Conservation (phyloP, 1,284 basidiomycete genomes). For the Marasmius sp. region DNA sequence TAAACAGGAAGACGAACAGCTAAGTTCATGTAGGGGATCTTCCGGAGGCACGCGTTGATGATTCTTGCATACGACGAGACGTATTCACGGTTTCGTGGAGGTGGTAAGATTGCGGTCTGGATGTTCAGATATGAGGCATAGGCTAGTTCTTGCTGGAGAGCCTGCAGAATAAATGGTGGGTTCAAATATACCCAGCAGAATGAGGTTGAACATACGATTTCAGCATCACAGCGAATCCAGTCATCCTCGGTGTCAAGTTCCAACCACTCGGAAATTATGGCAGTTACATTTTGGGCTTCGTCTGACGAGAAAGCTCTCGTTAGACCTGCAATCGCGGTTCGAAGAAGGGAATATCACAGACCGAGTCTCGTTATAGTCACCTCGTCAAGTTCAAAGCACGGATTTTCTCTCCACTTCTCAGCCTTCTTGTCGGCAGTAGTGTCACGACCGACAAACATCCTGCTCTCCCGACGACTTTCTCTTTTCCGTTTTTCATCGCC, state of each 20-base stretch:
- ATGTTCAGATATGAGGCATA: conserved; percentile 94
- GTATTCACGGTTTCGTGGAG: conserved; percentile 82
- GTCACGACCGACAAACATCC: conserved; percentile 24
- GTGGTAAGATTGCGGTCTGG: conserved; percentile 84
- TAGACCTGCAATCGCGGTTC: not conserved
- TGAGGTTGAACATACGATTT: conserved; percentile 64
- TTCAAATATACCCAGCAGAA: not conserved
- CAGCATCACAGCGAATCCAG: conserved; percentile 94
- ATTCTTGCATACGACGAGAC: conserved; percentile 92
- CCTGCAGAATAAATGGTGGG: conserved; percentile 45
- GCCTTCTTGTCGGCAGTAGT: conserved; percentile 69
- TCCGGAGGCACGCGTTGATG: conserved; percentile 76
- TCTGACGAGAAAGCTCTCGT: conserved; percentile 45
- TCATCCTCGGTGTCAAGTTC: conserved; percentile 93
- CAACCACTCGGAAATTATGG: conserved; percentile 89
- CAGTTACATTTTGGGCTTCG: conserved; percentile 80
- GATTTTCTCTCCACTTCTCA: conserved; percentile 86
- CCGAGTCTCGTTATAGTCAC: conserved; percentile 86
- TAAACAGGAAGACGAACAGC: conserved; percentile 86
- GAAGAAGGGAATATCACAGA: conserved; percentile 35
- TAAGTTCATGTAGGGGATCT: conserved; percentile 70
- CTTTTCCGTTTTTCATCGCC: conserved; percentile 45
- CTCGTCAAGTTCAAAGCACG: conserved; percentile 81
- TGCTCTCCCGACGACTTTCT: conserved; percentile 17
- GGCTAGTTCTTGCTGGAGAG: conserved; percentile 89